These are phyloP conservation scores for Paecilomyces formosus DNA, from an alignment of 2,329 filamentous ascomycete species.

Conservation along the genomic window DNA sequence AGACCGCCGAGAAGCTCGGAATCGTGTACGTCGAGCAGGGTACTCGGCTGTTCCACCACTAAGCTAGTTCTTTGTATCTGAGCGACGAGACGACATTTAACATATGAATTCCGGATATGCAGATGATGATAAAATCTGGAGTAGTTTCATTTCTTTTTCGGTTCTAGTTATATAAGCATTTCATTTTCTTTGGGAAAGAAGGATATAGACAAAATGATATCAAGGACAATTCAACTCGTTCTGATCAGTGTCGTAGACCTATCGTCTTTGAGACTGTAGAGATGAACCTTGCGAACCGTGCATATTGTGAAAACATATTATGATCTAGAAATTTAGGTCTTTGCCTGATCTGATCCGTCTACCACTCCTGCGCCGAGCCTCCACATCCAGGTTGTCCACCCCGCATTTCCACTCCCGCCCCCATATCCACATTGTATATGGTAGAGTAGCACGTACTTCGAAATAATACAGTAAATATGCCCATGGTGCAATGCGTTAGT, in stretches of 20 bases:
- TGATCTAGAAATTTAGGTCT: too few relatives aligned
- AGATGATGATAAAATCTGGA: neutral
- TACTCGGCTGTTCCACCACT: constrained; percentile 91
- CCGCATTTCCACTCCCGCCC: neutral
- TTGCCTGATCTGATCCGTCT: neutral
- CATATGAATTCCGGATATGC: neutral
- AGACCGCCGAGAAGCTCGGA: constrained; percentile 82
- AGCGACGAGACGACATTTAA: neutral
- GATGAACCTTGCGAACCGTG: neutral
- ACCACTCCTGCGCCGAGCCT: neutral
- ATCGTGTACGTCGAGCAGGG: constrained; percentile 96
- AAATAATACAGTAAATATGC: too few relatives aligned
- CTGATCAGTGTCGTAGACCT: neutral
- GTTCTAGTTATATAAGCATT: neutral
- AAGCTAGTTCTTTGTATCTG: constrained; percentile 21
- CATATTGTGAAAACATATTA: too few relatives aligned
- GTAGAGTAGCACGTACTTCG: too few relatives aligned
- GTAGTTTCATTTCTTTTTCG: neutral
- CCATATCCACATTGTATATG: neutral
- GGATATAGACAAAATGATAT: neutral
- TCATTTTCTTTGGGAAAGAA: neutral
- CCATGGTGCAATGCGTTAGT: too few relatives aligned
- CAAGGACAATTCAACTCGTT: neutral
- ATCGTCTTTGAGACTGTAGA: neutral
- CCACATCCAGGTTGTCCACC: neutral